Evolutionary conservation across 169 alveolate species (phyloP).

Genomic region (Babesia gibsoni): DNA sequence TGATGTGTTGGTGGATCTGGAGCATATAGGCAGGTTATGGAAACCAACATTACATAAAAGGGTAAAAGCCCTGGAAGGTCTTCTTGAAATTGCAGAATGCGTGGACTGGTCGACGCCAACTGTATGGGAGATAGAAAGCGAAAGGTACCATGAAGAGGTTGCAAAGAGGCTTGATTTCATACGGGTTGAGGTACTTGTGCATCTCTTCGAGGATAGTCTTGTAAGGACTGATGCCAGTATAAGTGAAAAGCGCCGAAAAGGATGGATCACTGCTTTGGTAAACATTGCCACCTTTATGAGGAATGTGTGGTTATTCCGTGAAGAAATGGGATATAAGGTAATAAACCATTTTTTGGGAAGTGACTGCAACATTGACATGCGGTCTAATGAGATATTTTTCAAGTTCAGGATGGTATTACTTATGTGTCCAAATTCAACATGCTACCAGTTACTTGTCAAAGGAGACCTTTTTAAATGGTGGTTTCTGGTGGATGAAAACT

Average conservation of each 20-base stretch:
- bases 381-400: constrained; percentile 33
- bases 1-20: constrained; percentile 15
- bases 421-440: constrained; percentile 53
- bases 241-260: constrained; percentile 16
- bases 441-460: constrained; percentile 21
- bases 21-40: constrained; percentile 1
- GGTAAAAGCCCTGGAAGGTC: constrained; percentile 1
- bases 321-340: constrained; percentile 33
- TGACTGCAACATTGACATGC: constrained; percentile 22
- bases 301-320: constrained; percentile 42
- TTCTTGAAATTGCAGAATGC: constrained; percentile 10
- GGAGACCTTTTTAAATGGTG: constrained; percentile 61
- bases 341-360: constrained; percentile 7
- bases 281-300: constrained; percentile 38
- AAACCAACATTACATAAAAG: constrained; percentile 11
- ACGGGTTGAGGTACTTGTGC: constrained; percentile 26
- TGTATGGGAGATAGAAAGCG: constrained; percentile 43
- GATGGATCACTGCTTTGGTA: constrained; percentile 34
- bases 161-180: constrained; percentile 20
- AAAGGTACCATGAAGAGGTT: background rate
- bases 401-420: constrained; percentile 37
- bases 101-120: constrained; percentile 8
- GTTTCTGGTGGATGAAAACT: constrained; percentile 40
- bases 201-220: constrained; percentile 19
- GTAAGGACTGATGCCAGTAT: background rate